Percentiles rank a stretch among this genome's conserved stretches.
These are phyloP conservation scores for Hanseniaspora guilliermondii DNA, from an alignment of 805 yeast genomes.

Conservation along the genomic window DNA sequence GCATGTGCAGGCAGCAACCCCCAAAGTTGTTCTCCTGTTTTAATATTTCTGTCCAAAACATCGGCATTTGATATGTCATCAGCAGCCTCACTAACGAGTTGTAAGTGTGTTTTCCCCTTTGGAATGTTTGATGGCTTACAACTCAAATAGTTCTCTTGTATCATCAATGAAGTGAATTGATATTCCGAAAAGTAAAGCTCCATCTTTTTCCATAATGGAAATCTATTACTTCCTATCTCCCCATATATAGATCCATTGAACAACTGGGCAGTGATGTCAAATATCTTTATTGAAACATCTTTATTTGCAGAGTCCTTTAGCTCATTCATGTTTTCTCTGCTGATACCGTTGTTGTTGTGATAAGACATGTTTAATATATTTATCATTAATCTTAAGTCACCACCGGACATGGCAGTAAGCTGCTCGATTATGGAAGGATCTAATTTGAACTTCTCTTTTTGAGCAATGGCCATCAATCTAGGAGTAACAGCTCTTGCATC, in stretches of 20 bases:
- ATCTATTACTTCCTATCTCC: slow-evolving; percentile 32
- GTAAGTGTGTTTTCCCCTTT: slow-evolving; percentile 41
- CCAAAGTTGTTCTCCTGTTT: slow-evolving; percentile 91
- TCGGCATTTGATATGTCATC: slow-evolving; percentile 80
- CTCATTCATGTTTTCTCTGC: slow-evolving; percentile 45
- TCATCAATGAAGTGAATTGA: slow-evolving; percentile 89
- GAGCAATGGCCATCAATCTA: slow-evolving; percentile 80
- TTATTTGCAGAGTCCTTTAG: slow-evolving; percentile 72
- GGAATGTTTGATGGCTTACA: slow-evolving; percentile 45
- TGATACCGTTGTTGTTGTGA: slow-evolving; percentile 46
- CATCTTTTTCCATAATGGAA: slow-evolving; percentile 64
- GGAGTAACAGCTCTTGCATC: slow-evolving; percentile 68
- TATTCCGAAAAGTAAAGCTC: slow-evolving; percentile 87
- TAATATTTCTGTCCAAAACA: slow-evolving; percentile 64
- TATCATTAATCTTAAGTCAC: slow-evolving; percentile 90
- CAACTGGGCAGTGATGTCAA: slow-evolving; percentile 67
- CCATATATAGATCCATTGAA: slow-evolving; percentile 51
- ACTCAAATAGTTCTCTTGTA: slow-evolving; percentile 78
- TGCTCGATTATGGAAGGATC: slow-evolving; percentile 74
- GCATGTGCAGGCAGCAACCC: slow-evolving; percentile 85
- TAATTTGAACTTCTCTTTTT: slow-evolving; percentile 65
- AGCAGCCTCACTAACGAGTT: slow-evolving; percentile 64
- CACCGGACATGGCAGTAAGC: slow-evolving; percentile 69
- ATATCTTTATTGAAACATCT: slow-evolving; percentile 80
- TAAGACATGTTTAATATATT: slow-evolving; percentile 73